Percentiles rank a stretch among this genome's conserved stretches.
These are phyloP conservation scores for Musa balbisiana DNA, from an alignment of 202 grass and related monocot genomes.

Conservation along the genomic window DNA sequence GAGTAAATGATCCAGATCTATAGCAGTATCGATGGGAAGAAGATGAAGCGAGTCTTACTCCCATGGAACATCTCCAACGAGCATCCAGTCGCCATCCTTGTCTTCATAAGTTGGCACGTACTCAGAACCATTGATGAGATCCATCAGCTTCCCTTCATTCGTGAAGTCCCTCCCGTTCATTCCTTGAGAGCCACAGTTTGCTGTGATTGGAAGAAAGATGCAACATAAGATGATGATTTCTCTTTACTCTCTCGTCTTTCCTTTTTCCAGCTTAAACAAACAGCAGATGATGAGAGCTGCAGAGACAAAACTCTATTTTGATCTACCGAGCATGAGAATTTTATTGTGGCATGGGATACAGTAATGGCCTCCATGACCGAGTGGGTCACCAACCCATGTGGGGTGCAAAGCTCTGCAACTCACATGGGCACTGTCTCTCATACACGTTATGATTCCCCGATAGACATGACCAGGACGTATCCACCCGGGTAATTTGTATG, in stretches of 20 bases:
- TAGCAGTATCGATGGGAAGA: background rate
- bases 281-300: too few species aligned
- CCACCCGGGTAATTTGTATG: too few species aligned
- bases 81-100: conserved; percentile 14
- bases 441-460: background rate
- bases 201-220: background rate
- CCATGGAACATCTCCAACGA: conserved; percentile 10
- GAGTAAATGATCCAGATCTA: background rate
- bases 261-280: too few species aligned
- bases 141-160: conserved; percentile 3
- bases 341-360: background rate
- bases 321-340: background rate
- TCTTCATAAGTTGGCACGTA: conserved; percentile 12
- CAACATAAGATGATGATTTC: too few species aligned
- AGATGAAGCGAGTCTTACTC: background rate
- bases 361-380: background rate
- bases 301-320: too few species aligned
- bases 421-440: background rate
- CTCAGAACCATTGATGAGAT: background rate
- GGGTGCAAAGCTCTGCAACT: background rate
- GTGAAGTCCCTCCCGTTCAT: conserved; percentile 1
- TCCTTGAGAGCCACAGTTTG: background rate
- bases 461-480: background rate
- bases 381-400: conserved; percentile 3
- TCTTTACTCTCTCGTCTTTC: too few species aligned